A percentile compares a stretch with the other conserved stretches of the same genome.
Conservation (phyloP, 768 basidiomycete genomes). For the Suillus lakei region DNA sequence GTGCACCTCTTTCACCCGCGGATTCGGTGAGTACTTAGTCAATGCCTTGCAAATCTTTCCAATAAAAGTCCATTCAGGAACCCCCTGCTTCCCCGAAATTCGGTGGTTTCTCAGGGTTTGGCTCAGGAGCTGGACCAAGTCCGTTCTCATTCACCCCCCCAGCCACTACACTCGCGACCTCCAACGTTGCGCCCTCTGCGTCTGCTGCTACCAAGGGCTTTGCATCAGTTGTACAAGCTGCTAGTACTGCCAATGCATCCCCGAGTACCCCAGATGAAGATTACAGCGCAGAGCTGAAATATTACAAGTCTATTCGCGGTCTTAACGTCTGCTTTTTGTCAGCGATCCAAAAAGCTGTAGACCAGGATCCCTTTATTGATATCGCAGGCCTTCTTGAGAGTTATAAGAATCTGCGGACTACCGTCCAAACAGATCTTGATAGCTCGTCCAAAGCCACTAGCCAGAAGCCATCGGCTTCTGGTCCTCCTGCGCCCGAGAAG, state of each 20-base stretch:
- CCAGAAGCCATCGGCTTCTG: conserved; percentile 13
- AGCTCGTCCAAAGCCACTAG: conserved; percentile 23
- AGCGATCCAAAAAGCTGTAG: conserved; percentile 60
- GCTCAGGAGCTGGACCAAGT: conserved; percentile 33
- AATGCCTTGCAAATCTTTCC: conserved; percentile 19
- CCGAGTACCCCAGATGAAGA: conserved; percentile 31
- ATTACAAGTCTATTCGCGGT: conserved; percentile 74
- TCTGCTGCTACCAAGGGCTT: conserved; percentile 12
- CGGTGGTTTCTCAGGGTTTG: conserved; percentile 58
- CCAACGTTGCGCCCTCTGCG: conserved; percentile 20
- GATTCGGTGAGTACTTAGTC: conserved; percentile 32
- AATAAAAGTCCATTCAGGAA: conserved; percentile 20
- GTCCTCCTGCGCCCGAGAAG: conserved; percentile 21
- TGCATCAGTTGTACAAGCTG: conserved; percentile 15
- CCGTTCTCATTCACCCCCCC: conserved; percentile 48
- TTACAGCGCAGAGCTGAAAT: conserved; percentile 48
- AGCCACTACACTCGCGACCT: conserved; percentile 17
- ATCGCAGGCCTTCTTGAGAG: conserved; percentile 56
- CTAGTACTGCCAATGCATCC: conserved; percentile 39
- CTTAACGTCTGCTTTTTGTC: conserved; percentile 70
- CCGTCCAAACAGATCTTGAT: conserved; percentile 63
- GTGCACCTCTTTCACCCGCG: conserved; percentile 27
- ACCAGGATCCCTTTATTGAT: conserved; percentile 75
- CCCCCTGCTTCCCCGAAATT: conserved; percentile 48
- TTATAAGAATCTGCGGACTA: conserved; percentile 60